A percentile compares a stretch with the other conserved stretches of the same genome.
Conservation (phyloP, 192 early-diverging fungal genomes). For the Coemansia sp. region DNA sequence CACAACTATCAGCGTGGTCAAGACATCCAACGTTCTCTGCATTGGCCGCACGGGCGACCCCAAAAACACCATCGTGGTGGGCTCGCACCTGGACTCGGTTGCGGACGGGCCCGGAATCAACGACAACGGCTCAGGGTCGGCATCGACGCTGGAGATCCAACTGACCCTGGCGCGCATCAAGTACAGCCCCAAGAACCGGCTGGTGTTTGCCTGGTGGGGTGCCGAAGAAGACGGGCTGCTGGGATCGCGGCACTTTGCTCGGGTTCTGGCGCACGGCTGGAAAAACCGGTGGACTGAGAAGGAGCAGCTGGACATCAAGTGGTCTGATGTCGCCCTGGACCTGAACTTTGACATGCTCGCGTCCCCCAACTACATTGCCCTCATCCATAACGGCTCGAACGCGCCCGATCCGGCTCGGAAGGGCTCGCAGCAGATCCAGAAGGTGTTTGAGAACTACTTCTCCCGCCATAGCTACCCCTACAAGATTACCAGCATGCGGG, state of each 20-base stretch:
- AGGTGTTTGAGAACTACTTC: constrained; percentile 56
- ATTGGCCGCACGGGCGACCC: constrained; percentile 46
- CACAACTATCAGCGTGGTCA: constrained; percentile 48
- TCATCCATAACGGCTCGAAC: constrained; percentile 58
- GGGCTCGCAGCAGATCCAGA: constrained; percentile 55
- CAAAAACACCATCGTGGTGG: constrained; percentile 52
- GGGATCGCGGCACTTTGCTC: constrained; percentile 58
- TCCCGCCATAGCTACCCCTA: constrained; percentile 41
- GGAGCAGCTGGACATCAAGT: constrained; percentile 23
- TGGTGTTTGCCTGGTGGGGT: constrained; percentile 70
- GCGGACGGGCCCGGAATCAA: constrained; percentile 64
- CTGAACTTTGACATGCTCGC: constrained; percentile 73
- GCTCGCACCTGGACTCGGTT: constrained; percentile 65
- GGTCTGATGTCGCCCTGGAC: constrained; percentile 52
- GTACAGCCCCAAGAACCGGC: constrained; percentile 50
- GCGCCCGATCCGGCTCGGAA: constrained; percentile 48
- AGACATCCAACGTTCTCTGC: constrained; percentile 62
- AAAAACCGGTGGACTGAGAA: constrained; percentile 32
- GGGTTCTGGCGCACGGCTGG: constrained; percentile 43
- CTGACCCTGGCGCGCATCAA: constrained; percentile 46
- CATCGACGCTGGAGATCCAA: constrained; percentile 55
- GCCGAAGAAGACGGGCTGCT: constrained; percentile 66
- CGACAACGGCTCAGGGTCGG: constrained; percentile 63
- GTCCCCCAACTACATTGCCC: constrained; percentile 64
- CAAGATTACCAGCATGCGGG: constrained; percentile 54